Evolutionary conservation across 2,329 filamentous ascomycete species (phyloP), one percentile per base, ranked within the genome.

Genomic region (Didymella pinodella): DNA sequence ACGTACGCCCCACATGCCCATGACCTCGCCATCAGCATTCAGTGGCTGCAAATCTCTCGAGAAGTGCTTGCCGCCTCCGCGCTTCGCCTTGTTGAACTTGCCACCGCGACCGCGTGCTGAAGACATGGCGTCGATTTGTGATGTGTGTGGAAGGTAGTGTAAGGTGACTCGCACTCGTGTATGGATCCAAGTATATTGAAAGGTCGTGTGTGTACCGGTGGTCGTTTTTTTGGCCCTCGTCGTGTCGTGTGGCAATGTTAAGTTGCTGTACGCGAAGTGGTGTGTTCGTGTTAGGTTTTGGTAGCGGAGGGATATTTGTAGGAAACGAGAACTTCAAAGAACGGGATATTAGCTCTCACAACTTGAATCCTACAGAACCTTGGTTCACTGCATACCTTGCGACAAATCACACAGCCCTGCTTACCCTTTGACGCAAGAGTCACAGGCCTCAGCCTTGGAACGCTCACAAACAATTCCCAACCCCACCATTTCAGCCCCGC

Each of bases 41-140:
- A 95, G 81, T 20, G 93, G 93, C 77, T 91, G 89, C 46, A 98
- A 88, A 77, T 97, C 89, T 66, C 92, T 90, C 67, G 93, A 97
- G 82, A 96, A 99, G 75, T 96, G 90, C 81, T 97, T 97, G 74
- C 95, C 95, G 63, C 94, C 93, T 85, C 94, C 94, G 80, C 94
- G 86, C 69, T 92, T 93, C 68, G 90, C 92, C 83, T 97, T 98
- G 82, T 88, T 91, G 79, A 94, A 97, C 82, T 98, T 98, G 80
- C 93, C 92, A 72, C 90, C 93, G 75, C 93, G 90, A 69, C 92
- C 93, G 76, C 92, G 77, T 68, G 78, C 78, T 61, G 89, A 82
- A 77, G 84, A 84, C 79, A 82, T 85, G 63, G 62, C 71, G 67
- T 64, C 53, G 61, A 57, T 66, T 53, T 57, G 57, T 48, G 65